Evolutionary conservation across 352 stramenopile genomes (phyloP), one percentile per base, ranked within the genome.

Genomic region (Phytophthora pseudosyringae): DNA sequence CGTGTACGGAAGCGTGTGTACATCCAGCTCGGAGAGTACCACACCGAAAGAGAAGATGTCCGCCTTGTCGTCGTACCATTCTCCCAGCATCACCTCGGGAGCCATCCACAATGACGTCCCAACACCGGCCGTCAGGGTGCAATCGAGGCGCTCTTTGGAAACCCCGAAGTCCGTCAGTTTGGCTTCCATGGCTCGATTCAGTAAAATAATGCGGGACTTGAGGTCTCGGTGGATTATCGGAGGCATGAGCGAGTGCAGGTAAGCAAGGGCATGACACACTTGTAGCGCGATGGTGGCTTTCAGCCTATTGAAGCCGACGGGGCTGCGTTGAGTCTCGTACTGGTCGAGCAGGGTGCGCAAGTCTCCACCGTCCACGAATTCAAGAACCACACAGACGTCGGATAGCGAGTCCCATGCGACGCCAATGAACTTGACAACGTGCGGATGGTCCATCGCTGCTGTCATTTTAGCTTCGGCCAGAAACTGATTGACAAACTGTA

Each of bases 171-270:
- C 64, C 3, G 48, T 61, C n/a, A 77, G 48, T 44, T 80, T 80
- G 11, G 65, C 65, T 15, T 61, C 43, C 38, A 71, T 43, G 1
- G 35, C 31, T 12, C 47, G 36, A 21, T 52, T 64, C 13, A 87
- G 52, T 13, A 89, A 61, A 33, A 89, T 78, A 50, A 87, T 87
- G 38, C 77, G 77, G 1, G 73, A 83, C 50, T 88, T 86, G 45
- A 88, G 66, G 54, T 88, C 79, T 18, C 79, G 76, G 52, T 88
- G 79, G 47, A 86, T 73, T 5, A 69, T 32, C 6, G 58, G 51
- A 16, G 64, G 49, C 16, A 32, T 28, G 2, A 73, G 41, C 18
- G 64, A 73, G 59, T 68, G 59, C 2, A 73, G 32, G 25, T 73
- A 73, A 4, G 59, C 50, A 8, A 73, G 48, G 12, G 56, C 69